Evolutionary conservation across 2,329 filamentous ascomycete species (phyloP).

Genomic region (Pseudogymnoascus sp.): DNA sequence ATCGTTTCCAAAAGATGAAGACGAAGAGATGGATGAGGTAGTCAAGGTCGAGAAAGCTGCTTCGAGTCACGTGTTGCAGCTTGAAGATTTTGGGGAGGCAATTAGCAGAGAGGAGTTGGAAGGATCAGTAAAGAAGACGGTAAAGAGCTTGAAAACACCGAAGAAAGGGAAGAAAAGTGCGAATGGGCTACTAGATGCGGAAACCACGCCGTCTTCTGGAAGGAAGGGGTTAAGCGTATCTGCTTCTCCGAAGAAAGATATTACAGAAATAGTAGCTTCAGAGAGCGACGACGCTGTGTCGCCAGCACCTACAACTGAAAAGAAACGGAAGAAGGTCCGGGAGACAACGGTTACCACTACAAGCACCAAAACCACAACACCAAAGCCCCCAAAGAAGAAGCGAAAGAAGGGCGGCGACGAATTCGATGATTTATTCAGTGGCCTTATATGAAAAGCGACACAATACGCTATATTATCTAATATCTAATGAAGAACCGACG

Average conservation of each 20-base stretch:
- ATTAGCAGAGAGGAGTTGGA: slow-evolving; percentile 22
- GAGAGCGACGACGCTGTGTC: not conserved
- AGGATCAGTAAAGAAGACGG: slow-evolving; percentile 1
- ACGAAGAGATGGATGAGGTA: not conserved
- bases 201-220: not conserved
- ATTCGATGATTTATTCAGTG: slow-evolving; percentile 65
- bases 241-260: not conserved
- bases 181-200: not conserved
- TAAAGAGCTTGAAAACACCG: not conserved
- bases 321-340: slow-evolving; percentile 21
- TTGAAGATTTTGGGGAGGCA: slow-evolving; percentile 26
- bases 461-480: not conserved
- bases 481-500: not conserved
- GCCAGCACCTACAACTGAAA: slow-evolving; percentile 5
- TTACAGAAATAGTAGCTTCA: not conserved
- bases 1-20: slow-evolving; percentile 18
- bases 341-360: not conserved
- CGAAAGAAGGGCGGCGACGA: slow-evolving; percentile 51
- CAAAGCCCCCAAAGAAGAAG: slow-evolving; percentile 42
- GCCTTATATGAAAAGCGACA: slow-evolving; percentile 35
- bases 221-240: not conserved
- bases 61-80: slow-evolving; percentile 13
- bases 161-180: slow-evolving; percentile 1
- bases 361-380: not conserved
- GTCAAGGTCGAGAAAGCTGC: not conserved